Percentiles rank a stretch among this genome's conserved stretches.
phyloP scores from a whole-genome alignment of 805 yeast species.

The Saturnispora dispora region DNA sequence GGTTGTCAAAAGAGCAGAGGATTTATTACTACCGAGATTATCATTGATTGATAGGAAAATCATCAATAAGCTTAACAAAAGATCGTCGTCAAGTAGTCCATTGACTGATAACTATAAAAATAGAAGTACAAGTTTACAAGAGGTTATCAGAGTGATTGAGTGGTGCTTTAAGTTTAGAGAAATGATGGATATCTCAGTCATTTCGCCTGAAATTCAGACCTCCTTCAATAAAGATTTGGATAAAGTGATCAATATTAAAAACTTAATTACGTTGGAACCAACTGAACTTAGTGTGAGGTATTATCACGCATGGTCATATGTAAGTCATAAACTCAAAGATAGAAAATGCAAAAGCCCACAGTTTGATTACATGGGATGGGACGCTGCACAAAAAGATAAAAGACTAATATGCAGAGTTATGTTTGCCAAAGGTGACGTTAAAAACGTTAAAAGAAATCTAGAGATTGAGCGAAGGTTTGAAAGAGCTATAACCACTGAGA shows the following conservation, averaged over 20 bases:
- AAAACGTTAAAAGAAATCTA: slow-evolving; percentile 18
- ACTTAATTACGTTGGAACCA: slow-evolving; percentile 12
- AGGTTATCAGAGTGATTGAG: slow-evolving; percentile 23
- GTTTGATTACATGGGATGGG: slow-evolving; percentile 36
- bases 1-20: slow-evolving; percentile 60
- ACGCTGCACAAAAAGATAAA: slow-evolving; percentile 32
- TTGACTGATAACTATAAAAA: background rate
- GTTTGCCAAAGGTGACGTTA: slow-evolving; percentile 33
- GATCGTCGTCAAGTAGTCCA: slow-evolving; percentile 2
- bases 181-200: slow-evolving; percentile 22
- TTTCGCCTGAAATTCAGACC: slow-evolving; percentile 17
- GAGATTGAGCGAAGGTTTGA: slow-evolving; percentile 25
- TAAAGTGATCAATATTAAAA: slow-evolving; percentile 14
- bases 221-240: slow-evolving; percentile 16
- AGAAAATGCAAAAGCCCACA: slow-evolving; percentile 13
- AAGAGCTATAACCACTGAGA: slow-evolving; percentile 22
- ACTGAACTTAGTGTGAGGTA: slow-evolving; percentile 16
- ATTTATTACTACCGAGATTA: slow-evolving; percentile 58
- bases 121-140: slow-evolving; percentile 16
- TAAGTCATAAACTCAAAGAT: slow-evolving; percentile 16
- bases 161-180: slow-evolving; percentile 26
- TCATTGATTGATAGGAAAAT: slow-evolving; percentile 10
- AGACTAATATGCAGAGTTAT: slow-evolving; percentile 67
- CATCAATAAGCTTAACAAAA: slow-evolving; percentile 11
- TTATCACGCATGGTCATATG: slow-evolving; percentile 18